Evolutionary conservation across 495 filamentous ascomycete genomes (phyloP).

Genomic region (Podospora appendiculata): DNA sequence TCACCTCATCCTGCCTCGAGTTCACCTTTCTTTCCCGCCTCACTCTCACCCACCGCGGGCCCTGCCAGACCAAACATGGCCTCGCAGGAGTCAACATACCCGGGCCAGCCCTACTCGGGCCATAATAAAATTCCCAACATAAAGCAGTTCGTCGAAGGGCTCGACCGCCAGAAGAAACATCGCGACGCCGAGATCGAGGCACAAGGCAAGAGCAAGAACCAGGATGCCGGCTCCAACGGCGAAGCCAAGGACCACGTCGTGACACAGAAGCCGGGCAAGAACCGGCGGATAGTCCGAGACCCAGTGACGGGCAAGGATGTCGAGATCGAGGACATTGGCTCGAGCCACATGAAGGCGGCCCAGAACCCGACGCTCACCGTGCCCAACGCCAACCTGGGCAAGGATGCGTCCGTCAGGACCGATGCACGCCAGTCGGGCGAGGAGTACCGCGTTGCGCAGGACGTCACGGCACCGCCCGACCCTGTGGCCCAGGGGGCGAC

Average conservation of each 20-base stretch:
- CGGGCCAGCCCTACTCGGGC: constrained; percentile 52
- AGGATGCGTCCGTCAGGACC: constrained; percentile 60
- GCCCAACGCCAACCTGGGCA: constrained; percentile 80
- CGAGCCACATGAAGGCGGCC: constrained; percentile 60
- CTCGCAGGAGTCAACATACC: constrained; percentile 15
- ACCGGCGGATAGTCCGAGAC: constrained; percentile 68
- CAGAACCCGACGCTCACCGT: constrained; percentile 69
- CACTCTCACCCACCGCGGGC: neutral
- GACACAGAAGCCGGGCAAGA: constrained; percentile 33
- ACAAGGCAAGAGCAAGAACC: constrained; percentile 19
- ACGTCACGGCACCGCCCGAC: constrained; percentile 85
- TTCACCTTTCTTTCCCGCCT: neutral
- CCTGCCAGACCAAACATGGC: constrained; percentile 2
- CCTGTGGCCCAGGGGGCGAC: constrained; percentile 72
- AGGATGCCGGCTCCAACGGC: constrained; percentile 5
- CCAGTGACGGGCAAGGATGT: constrained; percentile 81
- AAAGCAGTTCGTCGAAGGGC: constrained; percentile 67
- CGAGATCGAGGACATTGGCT: constrained; percentile 74
- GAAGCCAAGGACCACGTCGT: constrained; percentile 34
- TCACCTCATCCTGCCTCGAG: neutral
- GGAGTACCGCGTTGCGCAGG: constrained; percentile 78
- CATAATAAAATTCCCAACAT: constrained; percentile 79
- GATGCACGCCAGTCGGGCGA: constrained; percentile 47
- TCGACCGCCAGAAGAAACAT: constrained; percentile 71
- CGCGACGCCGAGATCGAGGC: constrained; percentile 62